Percentiles rank a stretch among this genome's conserved stretches.
phyloP scores from a whole-genome alignment of 768 basidiomycete species.

The Pleurotus eryngii region DNA sequence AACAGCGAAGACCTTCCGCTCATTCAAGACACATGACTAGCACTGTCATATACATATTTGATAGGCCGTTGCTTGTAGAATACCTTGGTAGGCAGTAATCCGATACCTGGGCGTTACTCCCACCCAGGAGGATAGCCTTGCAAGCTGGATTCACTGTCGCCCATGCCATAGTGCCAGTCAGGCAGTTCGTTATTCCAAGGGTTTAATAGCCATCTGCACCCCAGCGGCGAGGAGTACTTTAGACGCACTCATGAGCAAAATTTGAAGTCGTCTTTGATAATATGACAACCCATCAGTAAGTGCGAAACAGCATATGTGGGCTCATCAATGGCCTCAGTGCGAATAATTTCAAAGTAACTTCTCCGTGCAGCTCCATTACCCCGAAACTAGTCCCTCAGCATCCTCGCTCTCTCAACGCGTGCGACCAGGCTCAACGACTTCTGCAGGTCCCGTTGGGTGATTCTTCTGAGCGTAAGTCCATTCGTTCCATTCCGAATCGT shows the following conservation, averaged over 20 bases:
- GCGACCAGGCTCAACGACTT: too few relatives aligned
- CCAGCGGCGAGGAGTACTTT: neutral
- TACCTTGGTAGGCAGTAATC: conserved; percentile 43
- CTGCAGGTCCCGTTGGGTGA: too few relatives aligned
- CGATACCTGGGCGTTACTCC: conserved; percentile 4
- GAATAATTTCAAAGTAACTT: too few relatives aligned
- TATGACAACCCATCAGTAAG: too few relatives aligned
- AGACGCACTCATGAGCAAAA: neutral
- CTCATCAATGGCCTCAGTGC: too few relatives aligned
- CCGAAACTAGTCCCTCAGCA: too few relatives aligned
- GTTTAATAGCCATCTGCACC: neutral
- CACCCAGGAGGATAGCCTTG: neutral
- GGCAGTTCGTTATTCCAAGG: neutral
- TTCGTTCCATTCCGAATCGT: too few relatives aligned
- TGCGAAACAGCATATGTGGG: too few relatives aligned
- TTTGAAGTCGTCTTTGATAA: too few relatives aligned
- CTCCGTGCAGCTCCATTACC: too few relatives aligned
- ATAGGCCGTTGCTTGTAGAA: conserved; percentile 34
- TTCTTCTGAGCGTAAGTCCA: too few relatives aligned
- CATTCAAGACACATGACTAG: conserved; percentile 37
- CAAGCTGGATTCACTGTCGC: neutral
- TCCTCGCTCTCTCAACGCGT: too few relatives aligned
- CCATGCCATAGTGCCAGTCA: neutral
- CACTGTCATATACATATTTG: conserved; percentile 26
- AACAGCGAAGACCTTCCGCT: conserved; percentile 29